Conservation (phyloP, 2,329 filamentous ascomycete genomes). For the Talaromyces sp. region DNA sequence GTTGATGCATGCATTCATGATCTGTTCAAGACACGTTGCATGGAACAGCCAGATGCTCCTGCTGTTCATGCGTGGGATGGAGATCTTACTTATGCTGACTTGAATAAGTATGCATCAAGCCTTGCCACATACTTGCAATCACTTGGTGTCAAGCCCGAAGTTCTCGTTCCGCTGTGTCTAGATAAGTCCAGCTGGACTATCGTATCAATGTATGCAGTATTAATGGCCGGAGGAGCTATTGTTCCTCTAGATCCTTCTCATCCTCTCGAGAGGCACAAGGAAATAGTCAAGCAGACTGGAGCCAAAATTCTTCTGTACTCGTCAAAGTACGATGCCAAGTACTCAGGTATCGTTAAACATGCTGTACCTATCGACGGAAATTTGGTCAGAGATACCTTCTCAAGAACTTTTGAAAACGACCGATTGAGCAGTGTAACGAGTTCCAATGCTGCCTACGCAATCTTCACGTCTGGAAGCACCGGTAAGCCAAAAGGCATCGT, state of each 20-base stretch:
- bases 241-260: constrained; percentile 19
- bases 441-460: constrained; percentile 52
- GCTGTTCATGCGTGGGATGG: constrained; percentile 36
- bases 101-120: constrained; percentile 32
- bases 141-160: constrained; percentile 29
- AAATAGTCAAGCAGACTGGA: constrained; percentile 12
- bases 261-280: constrained; percentile 14
- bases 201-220: constrained; percentile 20
- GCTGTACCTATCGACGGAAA: constrained; percentile 34
- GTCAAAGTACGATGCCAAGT: constrained; percentile 31
- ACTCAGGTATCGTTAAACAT: constrained; percentile 28
- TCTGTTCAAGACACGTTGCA: neutral
- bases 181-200: constrained; percentile 22
- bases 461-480: constrained; percentile 59
- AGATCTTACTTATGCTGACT: constrained; percentile 32
- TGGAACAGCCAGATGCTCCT: constrained; percentile 22
- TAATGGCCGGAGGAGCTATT: constrained; percentile 23
- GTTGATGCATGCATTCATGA: constrained; percentile 17
- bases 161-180: constrained; percentile 26
- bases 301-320: constrained; percentile 3
- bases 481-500: constrained; percentile 56
- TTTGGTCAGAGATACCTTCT: constrained; percentile 27
- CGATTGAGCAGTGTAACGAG: constrained; percentile 21
- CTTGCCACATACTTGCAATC: constrained; percentile 31
- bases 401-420: constrained; percentile 20